Evolutionary conservation across 140 eudicot species (phyloP).

Genomic region (Erigeron philadelphicus): DNA sequence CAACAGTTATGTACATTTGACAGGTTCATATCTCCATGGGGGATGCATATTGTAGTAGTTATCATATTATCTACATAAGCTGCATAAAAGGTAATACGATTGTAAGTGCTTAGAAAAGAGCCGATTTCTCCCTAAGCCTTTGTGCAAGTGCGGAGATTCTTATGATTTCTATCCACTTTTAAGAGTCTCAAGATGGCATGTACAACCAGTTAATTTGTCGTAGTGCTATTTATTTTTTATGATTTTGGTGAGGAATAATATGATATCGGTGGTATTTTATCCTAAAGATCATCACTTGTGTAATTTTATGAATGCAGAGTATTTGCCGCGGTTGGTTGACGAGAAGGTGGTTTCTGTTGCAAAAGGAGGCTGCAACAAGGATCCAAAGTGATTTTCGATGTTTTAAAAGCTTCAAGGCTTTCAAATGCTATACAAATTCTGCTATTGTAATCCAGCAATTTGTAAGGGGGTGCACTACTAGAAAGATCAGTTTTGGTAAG

Average conservation of each 20-base stretch:
- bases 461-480: slow-evolving; percentile 43
- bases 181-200: background rate
- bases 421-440: slow-evolving; percentile 35
- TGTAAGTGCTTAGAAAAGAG: too few relatives aligned
- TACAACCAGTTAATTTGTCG: slow-evolving; percentile 1
- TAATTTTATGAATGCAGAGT: slow-evolving; percentile 40
- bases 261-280: background rate
- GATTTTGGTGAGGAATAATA: background rate
- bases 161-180: background rate
- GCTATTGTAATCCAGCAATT: slow-evolving; percentile 53
- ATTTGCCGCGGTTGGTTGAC: slow-evolving; percentile 56
- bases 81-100: too few relatives aligned
- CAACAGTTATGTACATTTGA: background rate
- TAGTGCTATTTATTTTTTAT: background rate
- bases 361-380: slow-evolving; percentile 46
- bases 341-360: slow-evolving; percentile 42
- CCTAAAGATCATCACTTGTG: slow-evolving; percentile 2
- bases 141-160: background rate
- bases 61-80: too few relatives aligned
- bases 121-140: too few relatives aligned
- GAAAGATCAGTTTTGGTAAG: slow-evolving; percentile 62
- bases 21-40: background rate
- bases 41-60: slow-evolving; percentile 1
- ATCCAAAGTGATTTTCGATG: slow-evolving; percentile 51
- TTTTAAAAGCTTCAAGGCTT: slow-evolving; percentile 35